A percentile compares a stretch with the other conserved stretches of the same genome.
phyloP scores from a whole-genome alignment of 23 red algal genomes.

The Chondrus crispus region DNA sequence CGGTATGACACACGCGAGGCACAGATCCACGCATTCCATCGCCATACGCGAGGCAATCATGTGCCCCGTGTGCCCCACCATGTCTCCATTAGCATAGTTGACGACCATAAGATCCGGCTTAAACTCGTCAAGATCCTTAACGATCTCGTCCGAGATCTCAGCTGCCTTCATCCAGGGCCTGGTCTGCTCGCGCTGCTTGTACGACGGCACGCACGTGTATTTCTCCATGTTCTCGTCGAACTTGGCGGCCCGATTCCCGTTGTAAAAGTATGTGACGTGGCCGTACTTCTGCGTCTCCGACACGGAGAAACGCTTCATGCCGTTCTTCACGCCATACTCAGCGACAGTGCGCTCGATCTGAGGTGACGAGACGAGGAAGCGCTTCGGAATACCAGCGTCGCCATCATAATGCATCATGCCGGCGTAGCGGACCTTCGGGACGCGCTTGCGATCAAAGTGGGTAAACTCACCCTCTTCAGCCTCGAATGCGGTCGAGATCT shows the following conservation, averaged over 20 bases:
- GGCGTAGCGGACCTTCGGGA: slow-evolving; percentile 76
- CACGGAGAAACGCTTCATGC: slow-evolving; percentile 64
- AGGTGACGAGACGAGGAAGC: slow-evolving; percentile 71
- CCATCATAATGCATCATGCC: slow-evolving; percentile 95
- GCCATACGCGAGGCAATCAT: slow-evolving; percentile 76
- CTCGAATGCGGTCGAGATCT: slow-evolving; percentile 83
- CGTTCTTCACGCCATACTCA: slow-evolving; percentile 65
- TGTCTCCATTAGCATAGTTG: slow-evolving; percentile 89
- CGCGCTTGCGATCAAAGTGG: slow-evolving; percentile 70
- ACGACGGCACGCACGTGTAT: slow-evolving; percentile 73
- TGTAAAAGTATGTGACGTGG: slow-evolving; percentile 97
- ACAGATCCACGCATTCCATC: slow-evolving; percentile 83
- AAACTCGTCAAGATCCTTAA: slow-evolving; percentile 76
- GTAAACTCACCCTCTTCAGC: slow-evolving; percentile 62
- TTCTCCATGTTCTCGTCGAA: slow-evolving; percentile 81
- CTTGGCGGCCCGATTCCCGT: slow-evolving; percentile 80
- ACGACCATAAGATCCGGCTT: slow-evolving; percentile 79
- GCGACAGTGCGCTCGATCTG: slow-evolving; percentile 56
- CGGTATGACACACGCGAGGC: slow-evolving; percentile 65
- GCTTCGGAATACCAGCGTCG: slow-evolving; percentile 72
- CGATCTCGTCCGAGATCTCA: slow-evolving; percentile 76
- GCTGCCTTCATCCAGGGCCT: slow-evolving; percentile 72
- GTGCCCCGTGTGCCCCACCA: slow-evolving; percentile 88
- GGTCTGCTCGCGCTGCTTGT: slow-evolving; percentile 64
- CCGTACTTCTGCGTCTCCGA: slow-evolving; percentile 93